Percentiles rank a stretch among this genome's conserved stretches.
Evolutionary conservation across 2,329 filamentous ascomycete genomes (phyloP).

Genomic region (Colletotrichum coccodes): DNA sequence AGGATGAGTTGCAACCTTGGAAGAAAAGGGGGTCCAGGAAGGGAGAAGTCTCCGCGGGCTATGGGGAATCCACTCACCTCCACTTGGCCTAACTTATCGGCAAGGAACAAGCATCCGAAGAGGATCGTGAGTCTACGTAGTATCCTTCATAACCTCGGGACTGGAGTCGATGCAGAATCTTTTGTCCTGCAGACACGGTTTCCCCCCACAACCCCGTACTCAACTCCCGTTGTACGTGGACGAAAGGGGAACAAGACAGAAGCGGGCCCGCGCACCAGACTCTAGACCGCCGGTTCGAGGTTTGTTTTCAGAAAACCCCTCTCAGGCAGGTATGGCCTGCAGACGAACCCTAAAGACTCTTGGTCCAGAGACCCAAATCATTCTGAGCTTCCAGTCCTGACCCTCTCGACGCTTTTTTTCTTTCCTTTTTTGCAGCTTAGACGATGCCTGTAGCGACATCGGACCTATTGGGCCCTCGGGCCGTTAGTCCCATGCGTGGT

Average conservation of each 20-base stretch:
- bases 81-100: conserved; percentile 17
- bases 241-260: conserved; percentile 17
- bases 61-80: conserved; percentile 17
- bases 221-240: conserved; percentile 23
- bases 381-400: neutral
- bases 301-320: too few relatives aligned
- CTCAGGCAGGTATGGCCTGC: neutral
- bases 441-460: neutral
- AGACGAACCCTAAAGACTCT: neutral
- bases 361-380: neutral
- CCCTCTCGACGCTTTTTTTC: neutral
- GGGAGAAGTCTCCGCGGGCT: neutral
- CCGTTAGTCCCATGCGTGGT: neutral
- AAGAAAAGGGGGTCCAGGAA: neutral
- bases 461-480: neutral
- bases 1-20: neutral
- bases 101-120: conserved; percentile 25
- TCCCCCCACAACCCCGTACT: conserved; percentile 28
- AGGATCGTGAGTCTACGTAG: conserved; percentile 16
- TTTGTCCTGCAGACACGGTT: conserved; percentile 28
- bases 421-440: neutral
- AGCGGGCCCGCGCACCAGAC: neutral
- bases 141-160: conserved; percentile 27
- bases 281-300: conserved; percentile 15
- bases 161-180: conserved; percentile 31